Evolutionary conservation across 2,329 filamentous ascomycete species (phyloP).

Genomic region (Aureobasidium sp.): DNA sequence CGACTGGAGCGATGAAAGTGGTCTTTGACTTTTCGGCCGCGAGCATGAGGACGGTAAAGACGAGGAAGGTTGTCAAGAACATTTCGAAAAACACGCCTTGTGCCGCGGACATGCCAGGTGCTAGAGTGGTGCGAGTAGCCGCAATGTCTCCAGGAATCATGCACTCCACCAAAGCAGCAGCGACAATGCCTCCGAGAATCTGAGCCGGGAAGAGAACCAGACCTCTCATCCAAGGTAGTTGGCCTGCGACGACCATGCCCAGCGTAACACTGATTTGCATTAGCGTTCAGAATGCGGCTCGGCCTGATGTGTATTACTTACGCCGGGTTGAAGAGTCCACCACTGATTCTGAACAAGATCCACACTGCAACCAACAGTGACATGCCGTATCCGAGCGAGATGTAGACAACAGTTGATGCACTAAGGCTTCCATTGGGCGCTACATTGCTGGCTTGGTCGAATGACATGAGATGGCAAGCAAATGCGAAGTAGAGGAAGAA

Average conservation of each 20-base stretch:
- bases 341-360: constrained; percentile 26
- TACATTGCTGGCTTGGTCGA: constrained; percentile 20
- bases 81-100: constrained; percentile 31
- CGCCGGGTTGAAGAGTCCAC: constrained; percentile 26
- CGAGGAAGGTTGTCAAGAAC: constrained; percentile 28
- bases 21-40: constrained; percentile 31
- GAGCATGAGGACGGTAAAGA: constrained; percentile 31
- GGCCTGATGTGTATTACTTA: neutral
- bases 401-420: constrained; percentile 25
- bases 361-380: constrained; percentile 28
- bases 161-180: constrained; percentile 25
- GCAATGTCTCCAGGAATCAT: constrained; percentile 28
- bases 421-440: constrained; percentile 20
- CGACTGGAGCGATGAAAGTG: constrained; percentile 26
- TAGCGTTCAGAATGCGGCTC: neutral
- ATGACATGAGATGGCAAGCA: constrained; percentile 23
- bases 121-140: constrained; percentile 26
- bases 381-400: constrained; percentile 28
- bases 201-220: constrained; percentile 26
- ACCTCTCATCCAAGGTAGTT: constrained; percentile 24
- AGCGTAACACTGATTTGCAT: constrained; percentile 24
- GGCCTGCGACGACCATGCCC: constrained; percentile 25
- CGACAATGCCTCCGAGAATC: constrained; percentile 27
- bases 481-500: constrained; percentile 32
- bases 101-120: constrained; percentile 23